Evolutionary conservation across 2,329 filamentous ascomycete species (phyloP).

Genomic region (Fusarium lateritium): DNA sequence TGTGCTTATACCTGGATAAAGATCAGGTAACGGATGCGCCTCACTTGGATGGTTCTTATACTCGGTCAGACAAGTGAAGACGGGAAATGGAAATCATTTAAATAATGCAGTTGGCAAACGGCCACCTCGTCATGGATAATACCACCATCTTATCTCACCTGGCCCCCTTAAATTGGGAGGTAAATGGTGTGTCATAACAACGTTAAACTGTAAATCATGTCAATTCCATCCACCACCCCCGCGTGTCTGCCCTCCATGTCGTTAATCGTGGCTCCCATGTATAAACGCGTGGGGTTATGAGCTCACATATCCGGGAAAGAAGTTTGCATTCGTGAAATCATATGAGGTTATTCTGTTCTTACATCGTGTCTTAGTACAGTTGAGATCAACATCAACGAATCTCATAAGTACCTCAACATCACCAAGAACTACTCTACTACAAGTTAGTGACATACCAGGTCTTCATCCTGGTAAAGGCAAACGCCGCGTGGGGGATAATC

Average conservation of each 20-base stretch:
- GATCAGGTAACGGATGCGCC: background rate
- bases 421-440: background rate
- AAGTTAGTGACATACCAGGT: slow-evolving; percentile 10
- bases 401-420: background rate
- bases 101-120: slow-evolving; percentile 6
- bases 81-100: background rate
- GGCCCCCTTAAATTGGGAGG: slow-evolving; percentile 10
- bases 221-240: slow-evolving; percentile 24
- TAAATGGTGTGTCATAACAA: slow-evolving; percentile 23
- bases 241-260: slow-evolving; percentile 19
- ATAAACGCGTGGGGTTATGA: slow-evolving; percentile 25
- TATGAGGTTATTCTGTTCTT: background rate
- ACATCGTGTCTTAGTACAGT: background rate
- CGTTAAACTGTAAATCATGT: slow-evolving; percentile 22
- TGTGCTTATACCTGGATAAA: background rate
- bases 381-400: background rate
- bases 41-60: slow-evolving; percentile 11
- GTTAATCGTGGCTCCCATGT: slow-evolving; percentile 26
- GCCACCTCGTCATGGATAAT: slow-evolving; percentile 14
- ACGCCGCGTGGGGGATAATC: slow-evolving; percentile 37
- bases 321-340: background rate
- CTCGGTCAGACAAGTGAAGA: background rate
- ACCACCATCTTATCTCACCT: slow-evolving; percentile 14
- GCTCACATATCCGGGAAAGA: background rate
- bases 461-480: slow-evolving; percentile 2